phyloP scores from a whole-genome alignment of 192 early-diverging fungal species.

The Backusella luteola region DNA sequence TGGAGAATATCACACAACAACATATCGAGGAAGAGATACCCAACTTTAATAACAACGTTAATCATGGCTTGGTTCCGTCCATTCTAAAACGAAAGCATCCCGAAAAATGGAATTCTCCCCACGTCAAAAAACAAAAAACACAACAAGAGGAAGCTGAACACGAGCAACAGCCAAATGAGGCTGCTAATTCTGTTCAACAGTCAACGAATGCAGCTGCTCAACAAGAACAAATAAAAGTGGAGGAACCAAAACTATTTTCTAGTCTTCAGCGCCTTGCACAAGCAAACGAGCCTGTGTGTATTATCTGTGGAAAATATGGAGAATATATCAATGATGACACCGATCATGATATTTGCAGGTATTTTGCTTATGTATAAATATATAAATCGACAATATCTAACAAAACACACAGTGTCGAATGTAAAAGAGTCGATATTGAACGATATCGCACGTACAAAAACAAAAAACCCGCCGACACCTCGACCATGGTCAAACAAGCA shows the following conservation, averaged over 20 bases:
- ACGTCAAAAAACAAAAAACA: not conserved
- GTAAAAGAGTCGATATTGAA: conserved; percentile 30
- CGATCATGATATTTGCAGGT: conserved; percentile 44
- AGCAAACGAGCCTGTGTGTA: conserved; percentile 37
- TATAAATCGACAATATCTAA: not conserved
- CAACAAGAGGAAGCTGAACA: not conserved
- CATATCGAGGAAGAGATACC: not conserved
- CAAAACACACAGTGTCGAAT: conserved; percentile 34
- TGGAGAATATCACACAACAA: not conserved
- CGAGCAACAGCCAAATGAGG: not conserved
- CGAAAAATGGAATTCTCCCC: not conserved
- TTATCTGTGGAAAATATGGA: conserved; percentile 46
- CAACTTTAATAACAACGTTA: not conserved
- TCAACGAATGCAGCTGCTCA: not conserved
- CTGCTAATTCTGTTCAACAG: not conserved
- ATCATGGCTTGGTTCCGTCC: not conserved
- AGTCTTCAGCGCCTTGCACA: conserved; percentile 30
- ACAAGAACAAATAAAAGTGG: not conserved
- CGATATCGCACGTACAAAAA: not conserved
- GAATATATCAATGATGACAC: conserved; percentile 44
- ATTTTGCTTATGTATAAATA: conserved; percentile 2
- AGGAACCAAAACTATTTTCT: conserved; percentile 5
- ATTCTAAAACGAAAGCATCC: conserved; percentile 3
- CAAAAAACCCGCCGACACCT: not conserved
- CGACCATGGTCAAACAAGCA: not conserved